Base-by-base conservation (phyloP, 805 yeast species). In the Candida andamanensis region DNA sequence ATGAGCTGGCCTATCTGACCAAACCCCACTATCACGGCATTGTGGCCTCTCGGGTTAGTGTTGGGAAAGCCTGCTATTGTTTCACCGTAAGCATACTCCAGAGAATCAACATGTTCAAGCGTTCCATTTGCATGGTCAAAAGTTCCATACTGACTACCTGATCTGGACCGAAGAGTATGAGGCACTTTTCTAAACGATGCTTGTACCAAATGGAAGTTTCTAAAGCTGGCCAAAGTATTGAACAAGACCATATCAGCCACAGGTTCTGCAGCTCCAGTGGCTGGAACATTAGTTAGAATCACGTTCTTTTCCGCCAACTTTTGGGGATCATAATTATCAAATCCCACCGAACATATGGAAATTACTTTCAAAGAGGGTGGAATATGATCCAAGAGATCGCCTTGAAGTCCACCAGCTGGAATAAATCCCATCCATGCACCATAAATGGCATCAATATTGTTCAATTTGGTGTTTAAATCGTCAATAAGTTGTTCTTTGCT, bases 201-300 rank as follows among this genome's bases (percentile, higher is more conserved):
- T 7, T 22, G 31, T 9, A 27, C 28, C 10, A 39, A 25, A 24
- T 41, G 38, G 19, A 49, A 46, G 31, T 49, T 43, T 41, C 92
- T 66, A 59, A 79, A 80, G 15, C 76, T 69, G 23, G 76, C 67
- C 36, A 83, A 50, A 0, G 82, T 60, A 42, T 78, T 65, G 46
- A 60, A 69, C 27, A 81, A 56, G 3, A 80, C 90, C 36, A 78
- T 58, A 41, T 84, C 94, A 3, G 89, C 83, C 17, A 84, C 94
- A 11, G 82, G 80, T 24, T 66, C 74, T 1, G 83, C 74, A 0
- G 81, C 76, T 58, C 50, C 84, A 72, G 34, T 49, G 15, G 66
- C 50, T 1, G 72, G 69, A 15, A 77, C 78, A 47, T 84, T 80
- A 38, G 83, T 74, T 38, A 84, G 61, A 6, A 58, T 46, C 17